phyloP scores from a whole-genome alignment of 129 eudicot species.

The Lonicera japonica region DNA sequence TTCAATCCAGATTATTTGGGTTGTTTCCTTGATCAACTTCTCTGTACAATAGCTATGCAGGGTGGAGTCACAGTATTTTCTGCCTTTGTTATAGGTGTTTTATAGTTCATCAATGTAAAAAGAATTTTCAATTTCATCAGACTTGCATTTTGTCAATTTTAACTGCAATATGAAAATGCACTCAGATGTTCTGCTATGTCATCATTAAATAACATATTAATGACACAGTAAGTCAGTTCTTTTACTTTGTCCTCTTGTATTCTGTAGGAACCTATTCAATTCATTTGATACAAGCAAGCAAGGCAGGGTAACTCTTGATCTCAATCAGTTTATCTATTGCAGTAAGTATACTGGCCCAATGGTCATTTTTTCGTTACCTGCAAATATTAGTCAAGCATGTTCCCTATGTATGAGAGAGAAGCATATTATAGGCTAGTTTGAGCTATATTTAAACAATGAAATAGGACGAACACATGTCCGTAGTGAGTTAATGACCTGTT shows the following conservation, averaged over 20 bases:
- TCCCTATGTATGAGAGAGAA: too few relatives aligned
- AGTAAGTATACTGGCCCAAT: constrained; percentile 40
- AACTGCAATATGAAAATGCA: background rate
- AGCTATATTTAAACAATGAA: too few relatives aligned
- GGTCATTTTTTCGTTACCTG: background rate
- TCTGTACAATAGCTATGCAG: background rate
- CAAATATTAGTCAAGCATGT: background rate
- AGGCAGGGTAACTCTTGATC: constrained; percentile 91
- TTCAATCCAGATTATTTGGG: background rate
- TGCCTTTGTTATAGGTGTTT: background rate
- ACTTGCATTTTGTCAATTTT: background rate
- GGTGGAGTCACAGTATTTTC: background rate
- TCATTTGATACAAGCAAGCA: constrained; percentile 92
- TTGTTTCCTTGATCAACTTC: background rate
- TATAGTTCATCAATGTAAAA: background rate
- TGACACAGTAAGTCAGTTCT: background rate
- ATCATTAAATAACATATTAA: background rate
- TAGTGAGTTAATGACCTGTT: too few relatives aligned
- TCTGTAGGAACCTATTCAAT: constrained; percentile 71
- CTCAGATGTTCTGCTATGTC: background rate
- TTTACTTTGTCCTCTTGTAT: constrained; percentile 6
- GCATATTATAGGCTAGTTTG: background rate
- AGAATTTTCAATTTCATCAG: background rate
- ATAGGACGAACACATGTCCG: too few relatives aligned
- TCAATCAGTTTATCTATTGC: constrained; percentile 85